A percentile compares a stretch with the other conserved stretches of the same genome.
These are phyloP conservation scores for Phlyctochytrium bullatum DNA, from an alignment of 192 early-diverging fungal species.

Conservation along the genomic window DNA sequence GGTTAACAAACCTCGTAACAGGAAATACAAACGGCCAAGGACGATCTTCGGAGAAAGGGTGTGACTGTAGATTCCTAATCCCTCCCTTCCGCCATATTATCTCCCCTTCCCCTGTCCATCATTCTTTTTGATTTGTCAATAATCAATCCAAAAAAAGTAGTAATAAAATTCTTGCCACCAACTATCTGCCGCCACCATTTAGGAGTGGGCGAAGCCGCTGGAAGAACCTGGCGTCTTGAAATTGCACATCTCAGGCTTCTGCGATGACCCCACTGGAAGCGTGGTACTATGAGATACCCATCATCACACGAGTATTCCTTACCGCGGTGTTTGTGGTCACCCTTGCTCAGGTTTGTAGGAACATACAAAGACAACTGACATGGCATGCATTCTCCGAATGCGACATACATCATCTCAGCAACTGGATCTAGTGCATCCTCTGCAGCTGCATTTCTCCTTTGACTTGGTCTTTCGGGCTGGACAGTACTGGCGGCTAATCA, in stretches of 20 bases:
- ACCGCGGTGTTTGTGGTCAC: slow-evolving; percentile 75
- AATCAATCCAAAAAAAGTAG: too few species aligned
- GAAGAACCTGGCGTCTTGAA: too few species aligned
- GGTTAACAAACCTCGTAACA: slow-evolving; percentile 33
- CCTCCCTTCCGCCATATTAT: too few species aligned
- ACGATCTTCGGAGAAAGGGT: slow-evolving; percentile 70
- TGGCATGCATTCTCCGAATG: background rate
- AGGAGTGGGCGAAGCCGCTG: too few species aligned
- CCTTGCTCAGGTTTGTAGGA: slow-evolving; percentile 75
- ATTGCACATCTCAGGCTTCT: background rate
- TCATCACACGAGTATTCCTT: slow-evolving; percentile 81
- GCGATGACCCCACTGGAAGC: slow-evolving; percentile 61
- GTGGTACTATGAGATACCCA: slow-evolving; percentile 88
- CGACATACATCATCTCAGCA: slow-evolving; percentile 52
- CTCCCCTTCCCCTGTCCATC: too few species aligned
- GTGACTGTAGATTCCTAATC: slow-evolving; percentile 29
- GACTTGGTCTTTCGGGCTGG: slow-evolving; percentile 64
- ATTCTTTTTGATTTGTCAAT: too few species aligned
- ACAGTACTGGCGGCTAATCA: slow-evolving; percentile 89
- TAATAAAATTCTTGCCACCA: too few species aligned
- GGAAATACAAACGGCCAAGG: slow-evolving; percentile 82
- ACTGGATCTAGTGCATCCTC: slow-evolving; percentile 73
- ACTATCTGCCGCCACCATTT: too few species aligned
- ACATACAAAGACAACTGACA: too few species aligned
- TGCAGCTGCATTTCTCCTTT: slow-evolving; percentile 81